Evolutionary conservation across 805 yeast genomes (phyloP).

Genomic region (Barnettozyma botsteinii): DNA sequence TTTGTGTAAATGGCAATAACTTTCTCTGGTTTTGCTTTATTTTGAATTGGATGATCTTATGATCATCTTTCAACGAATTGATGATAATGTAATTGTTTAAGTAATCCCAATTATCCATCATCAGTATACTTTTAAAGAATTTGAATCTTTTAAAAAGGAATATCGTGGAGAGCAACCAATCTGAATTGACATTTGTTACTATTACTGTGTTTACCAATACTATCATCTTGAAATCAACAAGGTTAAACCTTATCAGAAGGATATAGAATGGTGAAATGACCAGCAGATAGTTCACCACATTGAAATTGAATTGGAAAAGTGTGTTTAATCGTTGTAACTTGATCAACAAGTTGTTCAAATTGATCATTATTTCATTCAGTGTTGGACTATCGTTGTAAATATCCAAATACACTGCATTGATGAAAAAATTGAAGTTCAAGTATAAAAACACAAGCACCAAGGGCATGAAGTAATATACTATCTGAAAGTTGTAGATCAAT

Average conservation of each 20-base stretch:
- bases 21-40: slow-evolving; percentile 54
- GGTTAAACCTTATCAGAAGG: slow-evolving; percentile 1
- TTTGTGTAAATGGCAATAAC: background rate
- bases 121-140: slow-evolving; percentile 4
- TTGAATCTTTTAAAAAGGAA: slow-evolving; percentile 4
- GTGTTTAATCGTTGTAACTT: slow-evolving; percentile 2
- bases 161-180: slow-evolving; percentile 5
- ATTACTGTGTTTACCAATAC: slow-evolving; percentile 3
- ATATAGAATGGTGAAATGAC: slow-evolving; percentile 8
- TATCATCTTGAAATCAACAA: slow-evolving; percentile 1
- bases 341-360: slow-evolving; percentile 4
- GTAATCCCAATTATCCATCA: slow-evolving; percentile 3
- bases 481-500: slow-evolving; percentile 1
- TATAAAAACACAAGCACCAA: slow-evolving; percentile 4
- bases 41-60: slow-evolving; percentile 43
- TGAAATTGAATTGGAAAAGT: slow-evolving; percentile 2
- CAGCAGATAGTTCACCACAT: slow-evolving; percentile 6
- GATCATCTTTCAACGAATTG: slow-evolving; percentile 7
- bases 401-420: slow-evolving; percentile 8
- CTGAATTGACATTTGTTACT: slow-evolving; percentile 6
- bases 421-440: slow-evolving; percentile 7
- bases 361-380: slow-evolving; percentile 5
- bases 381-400: slow-evolving; percentile 8
- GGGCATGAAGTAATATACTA: slow-evolving; percentile 3
- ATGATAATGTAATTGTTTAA: slow-evolving; percentile 4